Evolutionary conservation across 148 eudicot species (phyloP), one percentile per base, ranked within the genome.

Genomic region (Camellia lanceoleosa): DNA sequence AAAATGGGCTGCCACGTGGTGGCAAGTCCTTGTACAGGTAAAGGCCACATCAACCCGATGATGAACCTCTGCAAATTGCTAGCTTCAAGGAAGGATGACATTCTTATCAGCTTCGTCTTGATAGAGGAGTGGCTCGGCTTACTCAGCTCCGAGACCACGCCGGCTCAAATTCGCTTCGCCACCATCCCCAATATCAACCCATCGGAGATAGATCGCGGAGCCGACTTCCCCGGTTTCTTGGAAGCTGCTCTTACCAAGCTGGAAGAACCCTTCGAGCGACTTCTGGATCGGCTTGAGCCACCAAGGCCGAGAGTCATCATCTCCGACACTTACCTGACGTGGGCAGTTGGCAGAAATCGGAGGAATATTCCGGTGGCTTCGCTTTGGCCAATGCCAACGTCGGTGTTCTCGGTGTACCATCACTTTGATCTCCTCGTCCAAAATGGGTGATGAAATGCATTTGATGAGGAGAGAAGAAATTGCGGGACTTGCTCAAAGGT

Each of bases 1-100:
- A 49, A 49, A 18, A 15, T 3, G 1, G 5, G 42, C 7, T 67
- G 64, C 76, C 82, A 74, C 66, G 66, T 83, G 71, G 71, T 74
- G 43, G 75, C 76, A 2, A 75, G 79, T 20, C 77, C 85, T 2
- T 71, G 30, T 74, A 80, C 72, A 5, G 82, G 82, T 3, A 61
- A 79, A 41, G 85, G 85, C 75, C 85, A 83, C 82, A 56, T 83
- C 56, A 83, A 83, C 76, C 82, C 85, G 0, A 71, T 80, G 78
- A 13, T 83, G 41, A 83, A 74, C 73, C 47, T 83, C 58, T 79
- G 78, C 76, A 56, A 62, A 20, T n/a, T 46, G 5, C 46, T 78
- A 0, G 74, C 74, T 80, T 16, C 80, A n/a, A 49, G 14, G 14
- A 38, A n/a, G 0, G 9, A n/a, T 44, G 20, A 54, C 11, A 65